phyloP scores from a whole-genome alignment of 2,329 filamentous ascomycete species.

The Botrytis porri region DNA sequence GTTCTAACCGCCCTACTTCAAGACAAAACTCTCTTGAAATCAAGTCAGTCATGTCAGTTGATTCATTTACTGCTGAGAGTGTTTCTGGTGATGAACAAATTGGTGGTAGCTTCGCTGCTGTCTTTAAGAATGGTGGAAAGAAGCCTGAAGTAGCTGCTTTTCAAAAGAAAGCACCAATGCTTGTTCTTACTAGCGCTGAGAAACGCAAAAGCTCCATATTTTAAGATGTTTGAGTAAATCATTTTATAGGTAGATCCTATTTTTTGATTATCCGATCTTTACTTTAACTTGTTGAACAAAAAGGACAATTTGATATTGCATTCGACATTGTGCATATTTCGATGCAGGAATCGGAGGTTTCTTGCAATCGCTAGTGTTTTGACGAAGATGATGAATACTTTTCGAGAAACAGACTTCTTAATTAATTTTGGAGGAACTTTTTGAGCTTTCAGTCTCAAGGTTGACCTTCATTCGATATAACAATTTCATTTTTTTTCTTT shows the following conservation, averaged over 20 bases:
- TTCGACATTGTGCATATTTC: constrained; percentile 40
- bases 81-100: constrained; percentile 60
- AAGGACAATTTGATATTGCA: constrained; percentile 41
- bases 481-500: background rate
- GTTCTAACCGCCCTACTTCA: constrained; percentile 76
- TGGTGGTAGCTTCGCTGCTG: constrained; percentile 62
- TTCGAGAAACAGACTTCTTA: constrained; percentile 17
- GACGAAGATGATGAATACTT: constrained; percentile 36
- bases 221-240: constrained; percentile 40
- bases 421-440: constrained; percentile 18
- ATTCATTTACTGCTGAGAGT: constrained; percentile 59
- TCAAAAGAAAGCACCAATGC: constrained; percentile 79
- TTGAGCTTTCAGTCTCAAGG: background rate
- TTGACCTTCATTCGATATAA: constrained; percentile 9
- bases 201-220: constrained; percentile 77
- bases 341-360: constrained; percentile 16
- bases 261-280: constrained; percentile 35
- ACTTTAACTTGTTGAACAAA: constrained; percentile 24
- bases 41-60: constrained; percentile 43
- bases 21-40: constrained; percentile 58
- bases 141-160: constrained; percentile 56
- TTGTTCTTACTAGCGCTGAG: constrained; percentile 84
- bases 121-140: constrained; percentile 59
- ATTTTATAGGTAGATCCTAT: constrained; percentile 38
- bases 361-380: constrained; percentile 26